phyloP scores from a whole-genome alignment of 2,329 filamentous ascomycete genomes.

The Anisogramma anomala region DNA sequence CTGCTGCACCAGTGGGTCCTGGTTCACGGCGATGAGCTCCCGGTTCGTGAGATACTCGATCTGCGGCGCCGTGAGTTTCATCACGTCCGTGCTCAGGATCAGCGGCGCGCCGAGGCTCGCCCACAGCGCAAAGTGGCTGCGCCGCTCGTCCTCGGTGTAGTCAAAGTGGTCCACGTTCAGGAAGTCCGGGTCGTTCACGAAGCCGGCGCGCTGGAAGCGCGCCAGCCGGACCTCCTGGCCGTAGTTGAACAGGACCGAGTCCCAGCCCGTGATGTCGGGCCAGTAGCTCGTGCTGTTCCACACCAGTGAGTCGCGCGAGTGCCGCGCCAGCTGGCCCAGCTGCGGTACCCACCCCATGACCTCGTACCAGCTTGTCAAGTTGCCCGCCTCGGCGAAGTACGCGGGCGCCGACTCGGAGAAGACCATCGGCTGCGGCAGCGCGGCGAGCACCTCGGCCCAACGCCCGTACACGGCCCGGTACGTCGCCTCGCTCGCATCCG shows the following conservation, averaged over 20 bases:
- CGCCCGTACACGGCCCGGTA: constrained; percentile 26
- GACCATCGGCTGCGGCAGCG: constrained; percentile 25
- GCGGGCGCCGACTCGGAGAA: constrained; percentile 36
- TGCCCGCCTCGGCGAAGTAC: constrained; percentile 27
- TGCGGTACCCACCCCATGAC: constrained; percentile 33
- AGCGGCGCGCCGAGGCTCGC: constrained; percentile 25
- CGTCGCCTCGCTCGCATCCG: constrained; percentile 14
- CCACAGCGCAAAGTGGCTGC: constrained; percentile 27
- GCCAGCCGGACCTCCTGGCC: constrained; percentile 30
- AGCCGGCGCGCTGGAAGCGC: constrained; percentile 27
- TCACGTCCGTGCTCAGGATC: constrained; percentile 29
- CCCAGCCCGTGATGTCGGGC: constrained; percentile 31
- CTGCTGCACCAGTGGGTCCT: constrained; percentile 31
- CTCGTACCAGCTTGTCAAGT: constrained; percentile 32
- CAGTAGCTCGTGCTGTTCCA: constrained; percentile 29
- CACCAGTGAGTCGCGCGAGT: constrained; percentile 25
- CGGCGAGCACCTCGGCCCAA: constrained; percentile 31
- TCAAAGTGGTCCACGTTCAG: constrained; percentile 26
- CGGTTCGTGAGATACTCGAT: constrained; percentile 28
- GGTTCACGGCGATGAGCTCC: constrained; percentile 31
- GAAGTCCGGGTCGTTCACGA: constrained; percentile 29
- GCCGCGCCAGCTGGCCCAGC: constrained; percentile 32
- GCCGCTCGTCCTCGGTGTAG: constrained; percentile 25
- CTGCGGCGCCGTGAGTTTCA: constrained; percentile 24
- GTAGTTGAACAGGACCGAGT: constrained; percentile 37